Evolutionary conservation across 2,329 filamentous ascomycete species (phyloP).

Genomic region (Diaporthe ampelina): DNA sequence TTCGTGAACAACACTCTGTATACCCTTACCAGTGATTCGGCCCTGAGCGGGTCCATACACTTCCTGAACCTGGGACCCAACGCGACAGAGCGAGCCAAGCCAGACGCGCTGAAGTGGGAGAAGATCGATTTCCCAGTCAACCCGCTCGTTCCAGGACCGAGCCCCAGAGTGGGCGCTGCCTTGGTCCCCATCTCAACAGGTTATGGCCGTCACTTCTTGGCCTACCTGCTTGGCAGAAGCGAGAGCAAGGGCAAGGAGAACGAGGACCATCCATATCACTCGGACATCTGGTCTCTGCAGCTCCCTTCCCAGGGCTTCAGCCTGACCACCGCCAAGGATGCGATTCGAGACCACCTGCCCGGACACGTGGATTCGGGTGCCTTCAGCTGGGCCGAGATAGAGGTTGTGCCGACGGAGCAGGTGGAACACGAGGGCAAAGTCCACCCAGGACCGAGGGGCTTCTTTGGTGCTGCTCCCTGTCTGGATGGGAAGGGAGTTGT

Average conservation of each 20-base stretch:
- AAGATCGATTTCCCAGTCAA: conserved; percentile 54
- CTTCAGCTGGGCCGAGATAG: conserved; percentile 64
- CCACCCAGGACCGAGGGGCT: conserved; percentile 56
- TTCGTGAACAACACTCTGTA: conserved; percentile 62
- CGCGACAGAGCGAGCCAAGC: conserved; percentile 49
- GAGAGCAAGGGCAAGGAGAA: conserved; percentile 32
- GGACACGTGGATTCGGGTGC: conserved; percentile 58
- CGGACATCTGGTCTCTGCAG: conserved; percentile 68
- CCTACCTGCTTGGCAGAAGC: conserved; percentile 62
- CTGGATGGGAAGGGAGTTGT: conserved; percentile 62
- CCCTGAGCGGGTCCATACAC: conserved; percentile 53
- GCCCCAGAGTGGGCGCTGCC: conserved; percentile 57
- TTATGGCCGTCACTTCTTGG: conserved; percentile 65
- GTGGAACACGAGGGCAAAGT: conserved; percentile 57
- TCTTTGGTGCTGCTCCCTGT: conserved; percentile 57
- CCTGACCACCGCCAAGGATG: conserved; percentile 64
- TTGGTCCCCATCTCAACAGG: conserved; percentile 63
- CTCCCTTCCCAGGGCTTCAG: conserved; percentile 60
- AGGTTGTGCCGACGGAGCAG: conserved; percentile 60
- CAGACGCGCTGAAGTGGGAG: conserved; percentile 52
- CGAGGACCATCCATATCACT: conserved; percentile 46
- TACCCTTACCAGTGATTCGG: conserved; percentile 56
- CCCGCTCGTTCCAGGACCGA: conserved; percentile 56
- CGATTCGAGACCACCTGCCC: conserved; percentile 58
- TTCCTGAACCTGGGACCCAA: conserved; percentile 52